phyloP scores from a whole-genome alignment of 805 yeast genomes.

The Pichia nanzhaoensis region DNA sequence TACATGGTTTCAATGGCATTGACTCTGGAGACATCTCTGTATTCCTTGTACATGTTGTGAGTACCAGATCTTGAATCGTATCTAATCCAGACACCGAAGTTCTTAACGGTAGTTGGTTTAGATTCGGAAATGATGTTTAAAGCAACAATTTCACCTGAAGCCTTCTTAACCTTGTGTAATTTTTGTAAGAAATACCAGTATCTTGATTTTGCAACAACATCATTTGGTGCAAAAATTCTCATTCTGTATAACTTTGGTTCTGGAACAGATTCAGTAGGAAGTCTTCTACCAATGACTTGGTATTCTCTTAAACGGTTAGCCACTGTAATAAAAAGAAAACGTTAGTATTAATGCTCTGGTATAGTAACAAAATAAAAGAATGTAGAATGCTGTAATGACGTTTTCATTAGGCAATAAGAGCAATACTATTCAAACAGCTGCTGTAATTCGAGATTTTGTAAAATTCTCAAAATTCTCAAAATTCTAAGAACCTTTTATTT shows the following conservation, averaged over 20 bases:
- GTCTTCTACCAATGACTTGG: slow-evolving; percentile 99
- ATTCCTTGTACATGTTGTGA: slow-evolving; percentile 99
- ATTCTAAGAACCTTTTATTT: too few relatives aligned
- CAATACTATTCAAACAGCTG: too few relatives aligned
- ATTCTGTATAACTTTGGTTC: slow-evolving; percentile 99
- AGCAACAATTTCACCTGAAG: slow-evolving; percentile 98
- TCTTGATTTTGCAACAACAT: slow-evolving; percentile 99
- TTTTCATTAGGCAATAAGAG: too few relatives aligned
- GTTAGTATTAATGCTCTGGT: background rate
- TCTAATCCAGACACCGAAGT: slow-evolving; percentile 99
- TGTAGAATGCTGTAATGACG: too few relatives aligned
- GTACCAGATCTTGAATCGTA: slow-evolving; percentile 99
- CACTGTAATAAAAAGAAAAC: slow-evolving; percentile 38
- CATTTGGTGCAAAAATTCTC: slow-evolving; percentile 99
- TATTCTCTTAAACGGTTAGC: slow-evolving; percentile 92
- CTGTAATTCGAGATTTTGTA: too few relatives aligned
- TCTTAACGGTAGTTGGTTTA: slow-evolving; percentile 98
- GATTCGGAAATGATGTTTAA: slow-evolving; percentile 87
- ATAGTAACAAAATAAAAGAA: too few relatives aligned
- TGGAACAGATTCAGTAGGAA: slow-evolving; percentile 98
- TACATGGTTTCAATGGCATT: slow-evolving; percentile 98
- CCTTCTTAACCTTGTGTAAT: slow-evolving; percentile 99
- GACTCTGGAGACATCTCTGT: slow-evolving; percentile 98
- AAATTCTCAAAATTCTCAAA: too few relatives aligned
- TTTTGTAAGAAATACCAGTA: slow-evolving; percentile 99